Conservation (phyloP, 495 filamentous ascomycete genomes). For the Penicillium bovifimosum region DNA sequence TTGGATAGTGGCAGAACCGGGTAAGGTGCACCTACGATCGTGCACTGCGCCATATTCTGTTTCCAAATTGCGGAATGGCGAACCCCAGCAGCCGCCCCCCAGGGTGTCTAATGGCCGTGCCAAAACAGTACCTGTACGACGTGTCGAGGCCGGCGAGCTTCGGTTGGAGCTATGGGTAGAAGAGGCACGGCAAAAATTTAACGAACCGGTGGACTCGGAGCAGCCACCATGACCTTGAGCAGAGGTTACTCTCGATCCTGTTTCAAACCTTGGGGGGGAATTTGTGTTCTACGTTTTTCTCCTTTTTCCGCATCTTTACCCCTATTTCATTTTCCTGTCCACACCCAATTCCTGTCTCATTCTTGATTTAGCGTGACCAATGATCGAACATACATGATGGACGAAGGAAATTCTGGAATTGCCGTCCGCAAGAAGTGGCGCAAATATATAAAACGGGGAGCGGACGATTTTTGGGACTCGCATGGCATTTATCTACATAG, state of each 20-base stretch:
- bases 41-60: slow-evolving; percentile 45
- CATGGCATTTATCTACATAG: slow-evolving; percentile 45
- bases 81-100: slow-evolving; percentile 34
- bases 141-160: slow-evolving; percentile 49
- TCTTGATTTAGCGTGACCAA: slow-evolving; percentile 49
- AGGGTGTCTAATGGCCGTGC: slow-evolving; percentile 41
- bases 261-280: slow-evolving; percentile 18
- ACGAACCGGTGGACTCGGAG: slow-evolving; percentile 43
- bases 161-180: slow-evolving; percentile 53
- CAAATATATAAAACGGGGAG: slow-evolving; percentile 45
- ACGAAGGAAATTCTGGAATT: slow-evolving; percentile 38
- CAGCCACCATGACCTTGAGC: slow-evolving; percentile 31
- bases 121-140: slow-evolving; percentile 50
- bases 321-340: slow-evolving; percentile 13
- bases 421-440: slow-evolving; percentile 39
- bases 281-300: slow-evolving; percentile 23
- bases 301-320: slow-evolving; percentile 10
- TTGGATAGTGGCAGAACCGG: slow-evolving; percentile 52
- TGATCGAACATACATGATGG: slow-evolving; percentile 47
- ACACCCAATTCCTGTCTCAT: slow-evolving; percentile 31
- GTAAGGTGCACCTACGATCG: slow-evolving; percentile 41
- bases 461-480: slow-evolving; percentile 42
- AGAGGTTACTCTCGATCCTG: not conserved
- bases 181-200: slow-evolving; percentile 52
- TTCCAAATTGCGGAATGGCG: slow-evolving; percentile 37